These are phyloP conservation scores for Moesziomyces globuligerus DNA, from an alignment of 1,284 basidiomycete genomes.

Conservation along the genomic window DNA sequence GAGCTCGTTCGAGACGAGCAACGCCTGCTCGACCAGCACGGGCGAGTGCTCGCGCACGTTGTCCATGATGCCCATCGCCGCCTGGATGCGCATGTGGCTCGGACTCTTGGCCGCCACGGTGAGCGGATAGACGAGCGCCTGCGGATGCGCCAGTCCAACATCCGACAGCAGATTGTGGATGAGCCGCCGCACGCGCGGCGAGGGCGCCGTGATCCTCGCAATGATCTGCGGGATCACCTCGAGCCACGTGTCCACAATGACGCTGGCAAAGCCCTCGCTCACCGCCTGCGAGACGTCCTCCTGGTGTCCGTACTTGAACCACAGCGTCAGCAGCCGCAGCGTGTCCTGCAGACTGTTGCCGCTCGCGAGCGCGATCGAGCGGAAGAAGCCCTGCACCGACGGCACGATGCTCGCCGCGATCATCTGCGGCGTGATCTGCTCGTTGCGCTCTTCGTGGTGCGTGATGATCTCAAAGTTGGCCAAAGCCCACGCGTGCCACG, in stretches of 20 bases:
- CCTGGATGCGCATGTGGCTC: conserved; percentile 81
- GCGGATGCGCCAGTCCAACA: conserved; percentile 95
- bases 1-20: conserved; percentile 90
- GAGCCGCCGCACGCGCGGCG: conserved; percentile 83
- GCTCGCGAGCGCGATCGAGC: conserved; percentile 85
- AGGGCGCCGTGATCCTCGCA: conserved; percentile 95
- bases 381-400: conserved; percentile 93
- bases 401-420: conserved; percentile 90
- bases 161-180: conserved; percentile 90
- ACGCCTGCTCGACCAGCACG: conserved; percentile 88
- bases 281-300: conserved; percentile 91
- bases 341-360: conserved; percentile 96
- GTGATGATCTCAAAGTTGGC: conserved; percentile 93
- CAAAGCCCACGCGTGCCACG: conserved; percentile 98
- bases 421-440: conserved; percentile 77
- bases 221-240: conserved; percentile 99
- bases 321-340: conserved; percentile 89
- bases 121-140: conserved; percentile 96
- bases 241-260: conserved; percentile 97
- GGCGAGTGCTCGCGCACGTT: conserved; percentile 93
- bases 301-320: conserved; percentile 97
- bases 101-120: conserved; percentile 98
- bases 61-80: conserved; percentile 89
- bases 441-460: conserved; percentile 69
- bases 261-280: conserved; percentile 84